Conservation (phyloP, 495 filamentous ascomycete species). For the Aspergillus ostianus region DNA sequence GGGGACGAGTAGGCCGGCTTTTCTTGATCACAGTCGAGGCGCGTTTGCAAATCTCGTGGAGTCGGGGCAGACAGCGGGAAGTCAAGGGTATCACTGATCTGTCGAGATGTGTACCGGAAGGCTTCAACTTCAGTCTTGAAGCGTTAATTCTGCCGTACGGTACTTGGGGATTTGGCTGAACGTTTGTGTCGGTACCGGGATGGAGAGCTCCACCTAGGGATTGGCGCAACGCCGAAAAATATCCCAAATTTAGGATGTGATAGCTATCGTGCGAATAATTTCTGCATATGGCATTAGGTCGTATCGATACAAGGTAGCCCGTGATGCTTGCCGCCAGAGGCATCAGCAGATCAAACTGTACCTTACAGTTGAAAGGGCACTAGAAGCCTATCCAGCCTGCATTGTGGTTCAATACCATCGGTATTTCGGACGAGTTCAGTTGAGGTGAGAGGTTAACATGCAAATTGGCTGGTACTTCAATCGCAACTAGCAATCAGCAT, state of each 20-base stretch:
- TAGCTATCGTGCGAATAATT: neutral
- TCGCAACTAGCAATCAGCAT: constrained; percentile 19
- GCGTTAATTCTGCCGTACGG: neutral
- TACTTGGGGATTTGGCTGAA: neutral
- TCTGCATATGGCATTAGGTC: neutral
- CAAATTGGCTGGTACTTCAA: constrained; percentile 14
- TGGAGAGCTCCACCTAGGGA: too few relatives aligned
- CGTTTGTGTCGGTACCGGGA: neutral
- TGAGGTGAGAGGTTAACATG: constrained; percentile 10
- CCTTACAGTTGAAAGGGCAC: constrained; percentile 8
- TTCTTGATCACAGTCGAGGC: neutral
- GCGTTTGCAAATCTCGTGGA: neutral
- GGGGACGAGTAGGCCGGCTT: neutral
- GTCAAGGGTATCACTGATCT: too few relatives aligned
- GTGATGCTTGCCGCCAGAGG: neutral
- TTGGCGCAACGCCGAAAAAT: neutral
- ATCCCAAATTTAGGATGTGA: neutral
- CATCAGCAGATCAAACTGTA: constrained; percentile 1
- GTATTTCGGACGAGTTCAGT: constrained; percentile 7
- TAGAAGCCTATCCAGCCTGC: constrained; percentile 18
- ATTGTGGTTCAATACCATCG: constrained; percentile 17
- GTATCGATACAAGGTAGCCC: neutral
- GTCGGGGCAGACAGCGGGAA: too few relatives aligned
- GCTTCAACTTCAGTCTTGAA: neutral
- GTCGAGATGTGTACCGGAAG: neutral